phyloP scores from a whole-genome alignment of 176 grass and related monocot species.

The Thalia dealbata region DNA sequence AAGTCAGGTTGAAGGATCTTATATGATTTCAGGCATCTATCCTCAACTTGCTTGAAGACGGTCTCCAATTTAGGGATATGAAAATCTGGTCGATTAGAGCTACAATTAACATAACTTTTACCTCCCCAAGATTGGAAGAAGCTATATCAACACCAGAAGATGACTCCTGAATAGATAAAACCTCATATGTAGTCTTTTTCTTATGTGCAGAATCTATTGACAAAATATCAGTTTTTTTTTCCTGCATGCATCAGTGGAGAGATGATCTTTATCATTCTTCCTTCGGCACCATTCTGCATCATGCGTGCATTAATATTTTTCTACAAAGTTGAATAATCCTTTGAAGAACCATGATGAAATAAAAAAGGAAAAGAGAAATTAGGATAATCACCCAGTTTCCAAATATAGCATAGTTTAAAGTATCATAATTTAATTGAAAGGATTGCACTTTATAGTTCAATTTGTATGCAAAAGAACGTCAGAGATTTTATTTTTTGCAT shows the following conservation, averaged over 20 bases:
- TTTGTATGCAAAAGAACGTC: not conserved
- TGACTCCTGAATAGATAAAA: conserved; percentile 20
- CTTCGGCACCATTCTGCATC: conserved; percentile 3
- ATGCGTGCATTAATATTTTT: conserved; percentile 13
- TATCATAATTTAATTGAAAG: not conserved
- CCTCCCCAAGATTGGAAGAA: conserved; percentile 52
- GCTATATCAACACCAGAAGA: conserved; percentile 40
- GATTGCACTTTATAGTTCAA: not conserved
- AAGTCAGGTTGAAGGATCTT: conserved; percentile 46
- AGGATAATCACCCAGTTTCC: conserved; percentile 17
- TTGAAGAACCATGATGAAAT: conserved; percentile 20
- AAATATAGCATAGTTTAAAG: not conserved
- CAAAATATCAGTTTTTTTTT: too few species aligned
- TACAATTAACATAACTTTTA: conserved; percentile 42
- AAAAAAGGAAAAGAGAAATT: conserved; percentile 11
- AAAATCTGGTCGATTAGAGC: conserved; percentile 30
- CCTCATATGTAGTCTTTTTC: conserved; percentile 16
- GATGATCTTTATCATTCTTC: conserved; percentile 3
- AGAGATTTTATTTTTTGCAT: not conserved
- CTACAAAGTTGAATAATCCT: conserved; percentile 7
- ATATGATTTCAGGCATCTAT: conserved; percentile 44
- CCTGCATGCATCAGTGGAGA: not conserved
- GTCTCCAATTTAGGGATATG: conserved; percentile 39
- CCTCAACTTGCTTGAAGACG: conserved; percentile 45
- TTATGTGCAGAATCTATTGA: not conserved